These are phyloP conservation scores for Bromus sterilis DNA, from an alignment of 176 grass and related monocot species.

Conservation along the genomic window DNA sequence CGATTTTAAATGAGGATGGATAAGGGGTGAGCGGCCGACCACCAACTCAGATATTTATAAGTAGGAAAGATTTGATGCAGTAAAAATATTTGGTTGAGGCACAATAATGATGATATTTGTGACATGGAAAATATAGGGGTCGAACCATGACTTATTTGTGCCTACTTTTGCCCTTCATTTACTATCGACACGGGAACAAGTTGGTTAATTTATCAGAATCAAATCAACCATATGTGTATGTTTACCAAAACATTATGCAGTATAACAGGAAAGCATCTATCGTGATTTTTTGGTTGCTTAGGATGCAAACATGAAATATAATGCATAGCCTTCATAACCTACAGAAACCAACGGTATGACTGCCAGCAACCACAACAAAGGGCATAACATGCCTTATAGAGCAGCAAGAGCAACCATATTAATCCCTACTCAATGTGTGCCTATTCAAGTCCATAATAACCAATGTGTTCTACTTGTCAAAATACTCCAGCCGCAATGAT, in stretches of 20 bases:
- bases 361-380: conserved; percentile 91
- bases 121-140: background rate
- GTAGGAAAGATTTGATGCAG: background rate
- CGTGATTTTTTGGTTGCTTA: background rate
- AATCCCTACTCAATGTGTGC: conserved; percentile 41
- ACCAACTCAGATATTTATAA: background rate
- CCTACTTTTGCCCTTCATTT: background rate
- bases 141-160: background rate
- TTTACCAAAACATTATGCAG: background rate
- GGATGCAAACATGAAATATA: background rate
- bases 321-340: conserved; percentile 1
- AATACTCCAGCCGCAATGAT: background rate
- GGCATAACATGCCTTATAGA: conserved; percentile 78
- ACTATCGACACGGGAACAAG: background rate
- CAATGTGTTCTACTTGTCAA: background rate
- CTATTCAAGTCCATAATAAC: background rate
- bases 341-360: conserved; percentile 65
- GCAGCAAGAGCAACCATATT: conserved; percentile 96
- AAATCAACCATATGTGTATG: background rate
- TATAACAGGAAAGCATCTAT: background rate
- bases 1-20: background rate
- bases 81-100: background rate
- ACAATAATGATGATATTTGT: background rate
- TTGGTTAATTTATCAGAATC: background rate
- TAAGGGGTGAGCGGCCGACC: background rate